Evolutionary conservation across 495 filamentous ascomycete species (phyloP).

Genomic region (Aspergillus hancockii): DNA sequence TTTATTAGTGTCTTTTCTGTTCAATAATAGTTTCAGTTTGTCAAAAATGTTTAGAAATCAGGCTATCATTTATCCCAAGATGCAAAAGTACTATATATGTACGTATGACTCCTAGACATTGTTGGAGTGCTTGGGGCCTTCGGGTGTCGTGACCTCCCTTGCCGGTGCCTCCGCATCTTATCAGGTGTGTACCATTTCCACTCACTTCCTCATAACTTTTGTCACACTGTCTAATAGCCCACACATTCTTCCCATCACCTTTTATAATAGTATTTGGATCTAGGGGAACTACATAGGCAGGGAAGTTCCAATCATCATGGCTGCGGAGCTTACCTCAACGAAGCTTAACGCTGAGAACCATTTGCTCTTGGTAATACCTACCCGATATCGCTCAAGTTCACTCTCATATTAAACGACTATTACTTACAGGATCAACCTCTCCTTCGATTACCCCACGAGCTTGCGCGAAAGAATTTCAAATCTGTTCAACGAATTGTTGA

Average conservation of each 20-base stretch:
- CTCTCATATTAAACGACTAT: neutral
- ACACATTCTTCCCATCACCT: neutral
- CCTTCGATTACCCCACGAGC: constrained; percentile 85
- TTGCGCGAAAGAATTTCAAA: constrained; percentile 91
- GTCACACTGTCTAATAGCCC: neutral
- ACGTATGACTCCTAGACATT: too few relatives aligned
- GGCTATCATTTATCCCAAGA: too few relatives aligned
- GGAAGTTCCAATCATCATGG: constrained; percentile 32
- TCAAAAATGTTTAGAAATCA: too few relatives aligned
- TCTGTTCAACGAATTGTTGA: constrained; percentile 80
- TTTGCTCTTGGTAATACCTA: constrained; percentile 62
- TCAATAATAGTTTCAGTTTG: constrained; percentile 17
- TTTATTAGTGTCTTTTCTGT: constrained; percentile 17
- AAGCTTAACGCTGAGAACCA: constrained; percentile 76
- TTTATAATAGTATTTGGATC: neutral
- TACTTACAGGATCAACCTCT: constrained; percentile 83
- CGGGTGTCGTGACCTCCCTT: constrained; percentile 20
- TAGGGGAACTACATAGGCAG: neutral
- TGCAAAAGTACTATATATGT: too few relatives aligned
- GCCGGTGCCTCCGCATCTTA: constrained; percentile 12
- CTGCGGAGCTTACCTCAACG: constrained; percentile 57
- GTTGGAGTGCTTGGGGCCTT: too few relatives aligned
- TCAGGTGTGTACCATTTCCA: neutral
- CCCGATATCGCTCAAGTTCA: neutral
- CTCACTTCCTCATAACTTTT: neutral